Base-by-base conservation (phyloP, 1,139 yeast species). In the Candida anutae region DNA sequence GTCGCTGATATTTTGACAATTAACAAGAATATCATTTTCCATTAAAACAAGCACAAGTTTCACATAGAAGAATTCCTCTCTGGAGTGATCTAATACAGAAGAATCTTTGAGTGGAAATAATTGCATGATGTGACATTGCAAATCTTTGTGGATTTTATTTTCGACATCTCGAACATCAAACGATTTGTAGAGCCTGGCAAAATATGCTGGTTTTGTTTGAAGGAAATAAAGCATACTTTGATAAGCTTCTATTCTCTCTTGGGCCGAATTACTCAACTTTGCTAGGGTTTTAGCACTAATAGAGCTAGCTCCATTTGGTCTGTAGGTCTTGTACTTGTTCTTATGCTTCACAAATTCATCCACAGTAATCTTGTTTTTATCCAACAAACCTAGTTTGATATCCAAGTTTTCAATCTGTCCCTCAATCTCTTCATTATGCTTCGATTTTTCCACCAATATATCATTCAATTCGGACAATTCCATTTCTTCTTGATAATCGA, bases 151-250 rank as follows among this genome's bases (percentile, higher is more conserved):
- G 18, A 43, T 41, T 16, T 36, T 39, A 2, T 53, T 33, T 3
- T 45, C 48, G 16, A 45, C 50, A 8, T 45, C 31, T 2, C 36
- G 40, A 5, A 50, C 38, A 3, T 45, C 43, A 24, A 51, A 35
- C 3, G 45, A 39, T 18, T 45, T 43, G 28, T 56, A 47, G 33
- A 77, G 52, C 17, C 77, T 59, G 1, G 77, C 67, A 45, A 90
- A 67, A 46, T 90, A 90, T 1, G 53, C 53, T 1, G 95, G 87
- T 45, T 83, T 85, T 0, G 95, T 83, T 48, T 93, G 98, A 22
- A 93, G 54, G 24, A 88, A 59, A 43, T 80, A 90, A 42, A 90
- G 79, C 31, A 90, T 50, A 6, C 83, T 79, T 43, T 82, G 95
- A 50, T 81, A 83, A 1, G 74, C 50, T 35, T 77, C 84, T 15